These are phyloP conservation scores for Elsinoe perseae DNA, from an alignment of 2,329 filamentous ascomycete species.

Conservation along the genomic window DNA sequence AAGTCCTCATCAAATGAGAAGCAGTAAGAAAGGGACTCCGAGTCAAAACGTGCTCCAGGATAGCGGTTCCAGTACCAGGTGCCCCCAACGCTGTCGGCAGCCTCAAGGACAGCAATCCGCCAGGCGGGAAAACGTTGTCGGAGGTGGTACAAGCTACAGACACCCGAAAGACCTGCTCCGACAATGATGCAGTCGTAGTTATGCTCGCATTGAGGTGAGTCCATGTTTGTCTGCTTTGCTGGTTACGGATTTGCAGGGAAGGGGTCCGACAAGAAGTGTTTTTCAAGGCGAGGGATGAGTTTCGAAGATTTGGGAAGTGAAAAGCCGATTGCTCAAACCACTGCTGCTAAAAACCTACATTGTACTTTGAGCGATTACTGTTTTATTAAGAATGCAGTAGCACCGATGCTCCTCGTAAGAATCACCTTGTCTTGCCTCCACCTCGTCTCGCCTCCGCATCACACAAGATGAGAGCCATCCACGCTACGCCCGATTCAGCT, in stretches of 20 bases:
- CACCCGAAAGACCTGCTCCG: conserved; percentile 37
- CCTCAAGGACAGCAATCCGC: conserved; percentile 34
- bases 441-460: too few relatives aligned
- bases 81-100: conserved; percentile 36
- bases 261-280: neutral
- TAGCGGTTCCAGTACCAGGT: conserved; percentile 43
- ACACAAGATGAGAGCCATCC: too few relatives aligned
- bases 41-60: conserved; percentile 42
- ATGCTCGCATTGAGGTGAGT: conserved; percentile 1
- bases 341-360: too few relatives aligned
- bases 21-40: conserved; percentile 41
- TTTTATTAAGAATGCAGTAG: too few relatives aligned
- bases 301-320: too few relatives aligned
- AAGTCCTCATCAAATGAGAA: conserved; percentile 36
- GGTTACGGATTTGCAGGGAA: neutral
- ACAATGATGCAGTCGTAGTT: conserved; percentile 35
- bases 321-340: too few relatives aligned
- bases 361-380: too few relatives aligned
- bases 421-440: too few relatives aligned
- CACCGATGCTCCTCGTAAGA: too few relatives aligned
- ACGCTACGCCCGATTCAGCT: neutral
- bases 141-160: conserved; percentile 38
- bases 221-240: neutral
- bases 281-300: too few relatives aligned
- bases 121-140: conserved; percentile 32